Evolutionary conservation across 2,329 filamentous ascomycete species (phyloP), one percentile per base, ranked within the genome.

Genomic region (Nemania sp.): DNA sequence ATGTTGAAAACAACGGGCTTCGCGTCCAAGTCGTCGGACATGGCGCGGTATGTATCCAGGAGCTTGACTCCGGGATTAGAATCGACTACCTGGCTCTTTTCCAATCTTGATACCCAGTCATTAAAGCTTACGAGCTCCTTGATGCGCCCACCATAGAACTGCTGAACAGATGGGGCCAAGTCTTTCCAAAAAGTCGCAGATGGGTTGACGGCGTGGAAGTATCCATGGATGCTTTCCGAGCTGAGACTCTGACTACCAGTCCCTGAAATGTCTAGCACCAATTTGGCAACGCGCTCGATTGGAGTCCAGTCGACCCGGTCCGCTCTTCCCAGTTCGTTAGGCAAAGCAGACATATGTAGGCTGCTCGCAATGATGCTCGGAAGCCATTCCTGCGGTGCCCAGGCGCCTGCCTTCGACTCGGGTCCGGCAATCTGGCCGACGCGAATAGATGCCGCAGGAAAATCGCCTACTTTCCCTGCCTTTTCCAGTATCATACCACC

Each of bases 351-450:
- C 0, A 84, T 66, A 40, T 75, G 67, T 5, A 76, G 64, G 0
- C 79, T 82, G 33, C 77, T 80, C 1, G 73, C 70, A 11, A 78
- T 64, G 14, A 78, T 65, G 24, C 67, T 72, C 0, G 82, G 82
- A 2, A 85, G 63, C 77, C 80, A 84, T 54, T 86, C 82, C 6
- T 78, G 72, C 12, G 65, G 68, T 54, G 80, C 83, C 82, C 82
- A 86, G 14, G 62, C 55, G 0, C 80, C 81, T 17, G 64, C 3
- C 2, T 44, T 6, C 1, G 55, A 57, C 17, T 66, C 64, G 0
- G 77, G 72, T 0, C 76, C 77, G 1, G 68, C 74, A 42, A 80
- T 73, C 61, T 80, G 78, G 0, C 76, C 78, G 0, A 79, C 71
- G 1, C 78, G 73, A 17, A 77, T 67, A 5, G 73, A 61, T 2